These are phyloP conservation scores for Penicillium tannophilum DNA, from an alignment of 495 filamentous ascomycete species.

Conservation along the genomic window DNA sequence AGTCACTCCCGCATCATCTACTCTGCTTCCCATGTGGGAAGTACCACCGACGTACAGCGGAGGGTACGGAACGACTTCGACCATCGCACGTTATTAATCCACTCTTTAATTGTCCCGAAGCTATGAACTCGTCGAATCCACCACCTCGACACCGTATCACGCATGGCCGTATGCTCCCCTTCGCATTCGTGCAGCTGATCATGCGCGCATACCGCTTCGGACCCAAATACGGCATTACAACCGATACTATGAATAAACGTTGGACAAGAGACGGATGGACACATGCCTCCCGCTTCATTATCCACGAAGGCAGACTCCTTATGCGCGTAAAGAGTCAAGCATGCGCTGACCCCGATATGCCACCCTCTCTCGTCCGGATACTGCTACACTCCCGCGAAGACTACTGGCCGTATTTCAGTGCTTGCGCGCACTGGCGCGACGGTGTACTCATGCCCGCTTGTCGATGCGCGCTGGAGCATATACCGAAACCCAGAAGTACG, in stretches of 20 bases:
- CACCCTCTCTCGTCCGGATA: conserved; percentile 47
- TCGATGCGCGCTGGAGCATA: conserved; percentile 60
- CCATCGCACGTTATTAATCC: conserved; percentile 51
- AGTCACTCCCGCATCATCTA: conserved; percentile 50
- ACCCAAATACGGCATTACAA: conserved; percentile 46
- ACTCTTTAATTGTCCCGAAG: conserved; percentile 54
- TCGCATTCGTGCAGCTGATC: conserved; percentile 56
- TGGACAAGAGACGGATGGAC: conserved; percentile 55
- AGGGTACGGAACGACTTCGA: conserved; percentile 52
- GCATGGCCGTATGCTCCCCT: conserved; percentile 52
- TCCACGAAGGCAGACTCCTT: conserved; percentile 53
- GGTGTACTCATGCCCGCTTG: conserved; percentile 58
- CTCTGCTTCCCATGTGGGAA: conserved; percentile 57
- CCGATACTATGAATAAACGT: conserved; percentile 44
- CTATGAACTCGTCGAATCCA: conserved; percentile 39
- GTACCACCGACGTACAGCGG: conserved; percentile 53
- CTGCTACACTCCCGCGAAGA: conserved; percentile 60
- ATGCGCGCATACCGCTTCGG: conserved; percentile 44
- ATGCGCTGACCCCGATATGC: conserved; percentile 47
- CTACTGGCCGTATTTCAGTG: conserved; percentile 61
- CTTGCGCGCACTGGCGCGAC: conserved; percentile 61
- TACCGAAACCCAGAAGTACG: conserved; percentile 46
- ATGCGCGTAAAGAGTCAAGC: conserved; percentile 52
- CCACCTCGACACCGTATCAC: conserved; percentile 52
- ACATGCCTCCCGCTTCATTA: conserved; percentile 49